These are phyloP conservation scores for Leccinum cinnamomeum DNA, from an alignment of 1,284 basidiomycete species.

Conservation along the genomic window DNA sequence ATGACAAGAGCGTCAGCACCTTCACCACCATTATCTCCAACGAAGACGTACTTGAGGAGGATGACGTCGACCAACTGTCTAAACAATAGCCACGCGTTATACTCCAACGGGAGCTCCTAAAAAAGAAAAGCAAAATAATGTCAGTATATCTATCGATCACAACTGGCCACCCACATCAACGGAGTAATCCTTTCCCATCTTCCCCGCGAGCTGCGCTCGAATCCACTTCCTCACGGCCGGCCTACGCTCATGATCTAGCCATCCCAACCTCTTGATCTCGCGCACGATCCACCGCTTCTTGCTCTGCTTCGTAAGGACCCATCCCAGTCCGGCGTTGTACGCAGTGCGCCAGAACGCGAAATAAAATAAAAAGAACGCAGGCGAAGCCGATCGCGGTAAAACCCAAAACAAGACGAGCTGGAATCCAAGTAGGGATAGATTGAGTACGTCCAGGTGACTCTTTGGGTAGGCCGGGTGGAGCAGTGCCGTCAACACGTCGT, in stretches of 20 bases:
- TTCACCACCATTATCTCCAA: neutral
- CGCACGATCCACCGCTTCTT: conserved; percentile 92
- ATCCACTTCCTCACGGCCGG: conserved; percentile 80
- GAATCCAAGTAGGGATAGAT: conserved; percentile 72
- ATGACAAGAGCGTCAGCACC: neutral
- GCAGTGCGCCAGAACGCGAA: conserved; percentile 93
- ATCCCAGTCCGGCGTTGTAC: conserved; percentile 69
- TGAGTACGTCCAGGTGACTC: conserved; percentile 89
- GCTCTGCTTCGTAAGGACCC: conserved; percentile 91
- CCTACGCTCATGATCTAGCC: conserved; percentile 77
- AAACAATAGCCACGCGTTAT: conserved; percentile 88
- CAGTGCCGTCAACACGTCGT: conserved; percentile 90
- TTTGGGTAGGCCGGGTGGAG: conserved; percentile 89
- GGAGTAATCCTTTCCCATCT: conserved; percentile 94
- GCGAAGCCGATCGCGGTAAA: conserved; percentile 56
- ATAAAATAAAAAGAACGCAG: conserved; percentile 77
- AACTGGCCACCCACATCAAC: conserved; percentile 66
- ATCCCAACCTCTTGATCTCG: conserved; percentile 76
- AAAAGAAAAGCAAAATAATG: neutral
- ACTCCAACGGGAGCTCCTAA: conserved; percentile 58
- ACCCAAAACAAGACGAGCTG: conserved; percentile 80
- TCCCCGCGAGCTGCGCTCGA: conserved; percentile 80
- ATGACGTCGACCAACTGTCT: conserved; percentile 94
- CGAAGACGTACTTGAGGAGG: conserved; percentile 68
- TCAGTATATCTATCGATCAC: neutral